Evolutionary conservation across 2,329 filamentous ascomycete species (phyloP), one percentile per base, ranked within the genome.

Genomic region (Talaromyces sp.): DNA sequence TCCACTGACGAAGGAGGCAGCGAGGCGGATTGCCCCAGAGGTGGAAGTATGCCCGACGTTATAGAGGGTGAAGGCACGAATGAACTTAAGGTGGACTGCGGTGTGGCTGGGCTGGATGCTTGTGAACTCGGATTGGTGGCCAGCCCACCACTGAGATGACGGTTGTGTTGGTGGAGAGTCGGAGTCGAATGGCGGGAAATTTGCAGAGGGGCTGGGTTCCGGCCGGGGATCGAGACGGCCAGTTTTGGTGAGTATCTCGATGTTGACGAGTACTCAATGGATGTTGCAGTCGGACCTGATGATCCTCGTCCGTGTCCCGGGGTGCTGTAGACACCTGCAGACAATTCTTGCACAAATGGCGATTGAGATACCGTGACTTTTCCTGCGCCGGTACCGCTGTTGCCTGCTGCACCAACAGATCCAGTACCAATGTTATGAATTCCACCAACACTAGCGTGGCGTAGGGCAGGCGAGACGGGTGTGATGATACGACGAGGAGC

Each of bases 391-490:
- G 31, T 14, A 56, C n/a, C 19, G 16, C 52, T 56, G 50, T 50
- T n/a, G n/a, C 68, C 69, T 50, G 27, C n/a, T 33, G 56, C n/a
- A 35, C 22, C 39, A 2, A 47, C 35, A 45, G 61, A 47, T 10
- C 61, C 50, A 57, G 52, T 11, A 49, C 27, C 31, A 22, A 27
- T 7, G 11, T 45, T 47, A 47, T 57, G 41, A 27, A 71, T 72
- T 13, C 73, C 70, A 50, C 69, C 67, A 1, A 70, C 60, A 45
- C 72, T 70, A 19, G 72, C 70, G 60, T 78, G 73, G 4, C 76
- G 74, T 27, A 74, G 70, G 11, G 76, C 76, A 3, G 78, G 78
- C 16, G 78, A 80, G 19, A 70, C 70, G 33, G 77, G 76, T 22
- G 74, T 73, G 58, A 77, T 73, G 31, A 72, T 67, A 49, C 73